phyloP scores from a whole-genome alignment of 192 early-diverging fungal genomes.

The Coemansia furcata region DNA sequence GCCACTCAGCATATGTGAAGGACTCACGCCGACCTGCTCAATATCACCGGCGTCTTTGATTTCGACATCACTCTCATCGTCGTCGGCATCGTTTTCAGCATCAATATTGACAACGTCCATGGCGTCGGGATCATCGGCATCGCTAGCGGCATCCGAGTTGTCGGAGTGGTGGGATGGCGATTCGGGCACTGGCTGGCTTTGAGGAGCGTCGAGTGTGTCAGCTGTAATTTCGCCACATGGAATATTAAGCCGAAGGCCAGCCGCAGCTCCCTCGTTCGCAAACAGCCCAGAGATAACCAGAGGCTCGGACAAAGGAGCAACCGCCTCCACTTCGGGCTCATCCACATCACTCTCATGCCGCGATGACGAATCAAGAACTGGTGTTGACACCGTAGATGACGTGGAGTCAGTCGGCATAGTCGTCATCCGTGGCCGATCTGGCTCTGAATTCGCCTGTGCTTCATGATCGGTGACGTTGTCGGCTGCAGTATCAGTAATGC shows the following conservation, averaged over 20 bases:
- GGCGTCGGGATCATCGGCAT: background rate
- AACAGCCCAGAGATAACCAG: conserved; percentile 3
- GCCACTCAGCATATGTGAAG: background rate
- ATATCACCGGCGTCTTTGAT: background rate
- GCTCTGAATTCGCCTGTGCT: background rate
- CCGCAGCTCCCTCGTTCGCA: background rate
- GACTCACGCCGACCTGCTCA: background rate
- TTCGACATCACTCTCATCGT: background rate
- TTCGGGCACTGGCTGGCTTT: background rate
- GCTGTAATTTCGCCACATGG: background rate
- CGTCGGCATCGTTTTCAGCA: background rate
- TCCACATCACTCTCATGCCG: background rate
- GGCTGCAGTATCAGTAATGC: background rate
- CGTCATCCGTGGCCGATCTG: background rate
- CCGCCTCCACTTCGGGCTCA: background rate
- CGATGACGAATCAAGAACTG: background rate
- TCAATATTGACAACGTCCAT: background rate
- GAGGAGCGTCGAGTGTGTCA: background rate
- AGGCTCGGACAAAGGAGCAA: background rate
- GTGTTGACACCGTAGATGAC: background rate
- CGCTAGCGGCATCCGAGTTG: background rate
- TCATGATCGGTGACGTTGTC: background rate
- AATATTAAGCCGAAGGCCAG: background rate
- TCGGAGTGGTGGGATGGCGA: background rate
- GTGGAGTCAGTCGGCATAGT: background rate